Conservation (phyloP, 345 rosid species). For the Stellera chamaejasme region DNA sequence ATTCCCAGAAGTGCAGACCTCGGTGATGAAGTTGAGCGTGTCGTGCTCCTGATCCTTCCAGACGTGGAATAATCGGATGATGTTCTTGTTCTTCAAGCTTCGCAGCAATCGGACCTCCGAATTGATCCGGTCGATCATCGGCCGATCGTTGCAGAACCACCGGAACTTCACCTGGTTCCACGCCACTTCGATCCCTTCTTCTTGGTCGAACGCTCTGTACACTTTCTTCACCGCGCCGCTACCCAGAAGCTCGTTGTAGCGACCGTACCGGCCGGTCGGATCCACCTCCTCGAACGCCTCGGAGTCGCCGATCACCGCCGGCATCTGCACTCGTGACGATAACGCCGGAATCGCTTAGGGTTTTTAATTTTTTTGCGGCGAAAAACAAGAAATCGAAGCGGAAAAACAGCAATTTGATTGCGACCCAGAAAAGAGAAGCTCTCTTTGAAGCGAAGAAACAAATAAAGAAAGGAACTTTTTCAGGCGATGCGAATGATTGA, state of each 20-base stretch:
- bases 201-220: constrained; percentile 85
- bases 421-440: background rate
- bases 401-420: background rate
- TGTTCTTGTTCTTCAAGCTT: constrained; percentile 42
- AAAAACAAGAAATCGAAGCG: background rate
- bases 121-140: constrained; percentile 61
- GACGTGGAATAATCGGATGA: constrained; percentile 46
- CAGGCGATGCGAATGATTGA: too few relatives aligned
- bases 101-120: constrained; percentile 60
- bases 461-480: background rate
- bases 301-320: constrained; percentile 37
- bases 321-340: constrained; percentile 29
- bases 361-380: too few relatives aligned
- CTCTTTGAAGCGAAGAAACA: background rate
- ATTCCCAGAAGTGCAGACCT: constrained; percentile 87
- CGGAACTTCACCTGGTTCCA: constrained; percentile 86
- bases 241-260: constrained; percentile 60
- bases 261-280: constrained; percentile 74
- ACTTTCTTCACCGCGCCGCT: constrained; percentile 73
- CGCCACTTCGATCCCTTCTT: constrained; percentile 88
- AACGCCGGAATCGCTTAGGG: background rate
- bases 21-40: constrained; percentile 79
- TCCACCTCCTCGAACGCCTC: constrained; percentile 70
- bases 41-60: constrained; percentile 48
- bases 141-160: constrained; percentile 39